These are phyloP conservation scores for Globisporangium cederbergense DNA, from an alignment of 352 stramenopile genomes.

Conservation along the genomic window DNA sequence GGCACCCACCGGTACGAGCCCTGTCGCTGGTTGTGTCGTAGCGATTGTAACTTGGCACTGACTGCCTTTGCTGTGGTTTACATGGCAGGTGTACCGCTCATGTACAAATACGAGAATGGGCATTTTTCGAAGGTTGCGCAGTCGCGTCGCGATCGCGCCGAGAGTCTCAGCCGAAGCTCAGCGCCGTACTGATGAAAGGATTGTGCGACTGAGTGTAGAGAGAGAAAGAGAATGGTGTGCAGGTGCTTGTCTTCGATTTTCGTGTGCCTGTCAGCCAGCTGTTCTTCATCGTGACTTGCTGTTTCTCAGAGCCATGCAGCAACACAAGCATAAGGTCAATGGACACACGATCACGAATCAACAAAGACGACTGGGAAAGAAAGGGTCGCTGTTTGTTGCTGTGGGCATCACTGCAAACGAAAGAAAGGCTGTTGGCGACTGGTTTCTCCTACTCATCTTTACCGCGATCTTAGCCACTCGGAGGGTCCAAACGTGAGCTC, in stretches of 20 bases:
- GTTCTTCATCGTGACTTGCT: not conserved
- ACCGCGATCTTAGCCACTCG: not conserved
- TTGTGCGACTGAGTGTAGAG: constrained; percentile 4
- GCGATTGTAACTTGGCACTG: not conserved
- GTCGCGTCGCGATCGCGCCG: constrained; percentile 64
- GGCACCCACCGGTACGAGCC: constrained; percentile 57
- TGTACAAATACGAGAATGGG: constrained; percentile 81
- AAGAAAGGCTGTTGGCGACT: not conserved
- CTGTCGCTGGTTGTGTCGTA: not conserved
- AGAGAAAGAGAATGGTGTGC: not conserved
- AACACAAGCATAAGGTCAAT: not conserved
- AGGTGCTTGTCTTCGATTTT: not conserved
- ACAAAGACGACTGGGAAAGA: too few species aligned
- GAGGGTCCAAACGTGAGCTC: not conserved
- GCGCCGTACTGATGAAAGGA: constrained; percentile 48
- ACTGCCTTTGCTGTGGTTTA: not conserved
- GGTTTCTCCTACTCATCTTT: not conserved
- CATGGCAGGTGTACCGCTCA: constrained; percentile 62
- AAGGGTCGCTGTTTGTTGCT: not conserved
- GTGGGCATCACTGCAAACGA: not conserved
- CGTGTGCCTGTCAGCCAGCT: too few species aligned
- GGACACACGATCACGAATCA: not conserved
- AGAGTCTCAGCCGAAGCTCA: constrained; percentile 68
- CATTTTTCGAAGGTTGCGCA: constrained; percentile 69
- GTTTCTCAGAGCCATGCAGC: not conserved